Percentiles rank a stretch among this genome's conserved stretches.
Conservation (phyloP, 2,329 filamentous ascomycete genomes). For the Apiospora koreana region DNA sequence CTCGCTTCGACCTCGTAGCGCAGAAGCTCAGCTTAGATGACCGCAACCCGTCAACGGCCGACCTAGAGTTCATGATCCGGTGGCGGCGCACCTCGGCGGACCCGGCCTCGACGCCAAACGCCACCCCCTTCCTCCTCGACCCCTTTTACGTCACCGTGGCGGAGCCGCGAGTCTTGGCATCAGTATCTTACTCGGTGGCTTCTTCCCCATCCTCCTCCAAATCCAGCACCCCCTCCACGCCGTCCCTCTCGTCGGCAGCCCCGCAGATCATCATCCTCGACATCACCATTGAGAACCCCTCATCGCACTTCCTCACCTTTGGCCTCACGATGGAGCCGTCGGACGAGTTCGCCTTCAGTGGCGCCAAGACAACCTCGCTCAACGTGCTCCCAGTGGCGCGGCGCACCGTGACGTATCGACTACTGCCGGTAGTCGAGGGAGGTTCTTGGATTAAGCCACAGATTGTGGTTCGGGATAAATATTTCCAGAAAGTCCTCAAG, state of each 20-base stretch:
- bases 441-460: conserved; percentile 70
- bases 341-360: conserved; percentile 91
- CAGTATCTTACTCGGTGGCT: conserved; percentile 46
- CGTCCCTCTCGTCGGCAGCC: conserved; percentile 27
- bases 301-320: conserved; percentile 92
- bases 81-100: conserved; percentile 63
- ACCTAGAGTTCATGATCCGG: conserved; percentile 71
- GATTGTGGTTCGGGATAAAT: conserved; percentile 80
- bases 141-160: conserved; percentile 77
- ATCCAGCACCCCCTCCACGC: conserved; percentile 24
- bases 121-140: conserved; percentile 73
- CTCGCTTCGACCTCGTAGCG: conserved; percentile 71
- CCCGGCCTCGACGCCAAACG: conserved; percentile 46
- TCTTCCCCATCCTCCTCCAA: conserved; percentile 20
- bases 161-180: conserved; percentile 81
- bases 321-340: conserved; percentile 89
- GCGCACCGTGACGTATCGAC: conserved; percentile 69
- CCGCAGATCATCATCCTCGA: conserved; percentile 46
- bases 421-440: conserved; percentile 62
- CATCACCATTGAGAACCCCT: conserved; percentile 86
- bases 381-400: conserved; percentile 83
- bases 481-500: conserved; percentile 88
- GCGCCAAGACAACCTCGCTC: conserved; percentile 76
- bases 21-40: conserved; percentile 83
- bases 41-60: conserved; percentile 71